phyloP scores from a whole-genome alignment of 306 rosid species.

The Gillenia trifoliata region DNA sequence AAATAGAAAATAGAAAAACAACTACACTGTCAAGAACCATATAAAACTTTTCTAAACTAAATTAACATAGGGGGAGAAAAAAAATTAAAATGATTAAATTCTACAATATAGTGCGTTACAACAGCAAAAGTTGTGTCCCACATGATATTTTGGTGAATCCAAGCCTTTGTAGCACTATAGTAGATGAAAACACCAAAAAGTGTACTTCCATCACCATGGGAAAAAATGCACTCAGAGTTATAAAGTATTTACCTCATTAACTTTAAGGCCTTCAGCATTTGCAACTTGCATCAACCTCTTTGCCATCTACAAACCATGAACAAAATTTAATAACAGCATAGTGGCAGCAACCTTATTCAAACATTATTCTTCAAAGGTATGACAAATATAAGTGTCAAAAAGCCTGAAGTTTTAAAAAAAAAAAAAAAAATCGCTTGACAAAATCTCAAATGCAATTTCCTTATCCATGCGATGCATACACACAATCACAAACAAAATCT shows the following conservation, averaged over 20 bases:
- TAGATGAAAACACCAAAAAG: background rate
- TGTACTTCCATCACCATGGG: background rate
- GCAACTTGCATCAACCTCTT: slow-evolving; percentile 81
- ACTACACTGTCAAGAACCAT: background rate
- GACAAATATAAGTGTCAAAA: background rate
- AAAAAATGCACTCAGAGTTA: slow-evolving; percentile 7
- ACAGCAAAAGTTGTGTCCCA: background rate
- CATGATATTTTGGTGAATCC: background rate
- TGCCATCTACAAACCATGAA: slow-evolving; percentile 77
- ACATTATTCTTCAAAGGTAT: background rate
- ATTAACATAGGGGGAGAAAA: background rate
- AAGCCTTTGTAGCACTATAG: background rate
- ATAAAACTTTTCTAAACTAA: background rate
- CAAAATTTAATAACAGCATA: slow-evolving; percentile 2
- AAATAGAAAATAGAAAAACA: background rate
- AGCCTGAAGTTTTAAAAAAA: background rate
- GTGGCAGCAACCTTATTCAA: background rate
- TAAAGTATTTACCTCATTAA: slow-evolving; percentile 59
- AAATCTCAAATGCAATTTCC: background rate
- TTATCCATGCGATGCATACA: background rate
- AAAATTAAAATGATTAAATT: background rate
- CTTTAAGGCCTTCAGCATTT: slow-evolving; percentile 78
- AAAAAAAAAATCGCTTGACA: too few species aligned
- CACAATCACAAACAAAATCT: background rate
- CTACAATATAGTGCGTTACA: background rate